Percentiles rank a stretch among this genome's conserved stretches.
Conservation (phyloP, 208 protist genomes). For the Wallacemonas rigidus region DNA sequence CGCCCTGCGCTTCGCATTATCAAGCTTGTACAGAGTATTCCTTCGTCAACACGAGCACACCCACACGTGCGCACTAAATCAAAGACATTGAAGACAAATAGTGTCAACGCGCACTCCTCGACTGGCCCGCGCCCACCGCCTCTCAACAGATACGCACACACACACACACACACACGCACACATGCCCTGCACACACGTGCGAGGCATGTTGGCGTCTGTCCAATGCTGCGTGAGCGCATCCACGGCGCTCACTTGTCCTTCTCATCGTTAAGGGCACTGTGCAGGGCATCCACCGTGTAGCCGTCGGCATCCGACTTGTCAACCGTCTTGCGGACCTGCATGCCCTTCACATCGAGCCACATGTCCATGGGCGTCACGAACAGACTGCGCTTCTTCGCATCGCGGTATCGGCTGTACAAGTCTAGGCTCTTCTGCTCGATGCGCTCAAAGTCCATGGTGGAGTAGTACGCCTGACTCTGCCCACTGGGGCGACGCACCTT, state of each 20-base stretch:
- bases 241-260: constrained; percentile 7
- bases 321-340: constrained; percentile 65
- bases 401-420: constrained; percentile 81
- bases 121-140: too few species aligned
- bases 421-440: constrained; percentile 79
- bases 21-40: too few species aligned
- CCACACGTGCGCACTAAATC: too few species aligned
- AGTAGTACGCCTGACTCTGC: constrained; percentile 88
- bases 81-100: too few species aligned
- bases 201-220: neutral
- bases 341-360: constrained; percentile 86
- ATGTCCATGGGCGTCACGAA: constrained; percentile 90
- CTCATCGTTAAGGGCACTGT: constrained; percentile 42
- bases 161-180: neutral
- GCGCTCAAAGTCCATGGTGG: constrained; percentile 80
- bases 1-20: too few species aligned
- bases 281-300: constrained; percentile 75
- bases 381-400: constrained; percentile 88
- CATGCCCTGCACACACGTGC: neutral
- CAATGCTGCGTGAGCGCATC: neutral
- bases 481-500: constrained; percentile 87
- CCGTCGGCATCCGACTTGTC: constrained; percentile 68
- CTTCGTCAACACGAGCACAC: too few species aligned
- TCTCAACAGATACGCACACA: neutral
- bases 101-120: too few species aligned